phyloP scores from a whole-genome alignment of 371 early-diverging fungal genomes.

The Cokeromyces recurvatus region DNA sequence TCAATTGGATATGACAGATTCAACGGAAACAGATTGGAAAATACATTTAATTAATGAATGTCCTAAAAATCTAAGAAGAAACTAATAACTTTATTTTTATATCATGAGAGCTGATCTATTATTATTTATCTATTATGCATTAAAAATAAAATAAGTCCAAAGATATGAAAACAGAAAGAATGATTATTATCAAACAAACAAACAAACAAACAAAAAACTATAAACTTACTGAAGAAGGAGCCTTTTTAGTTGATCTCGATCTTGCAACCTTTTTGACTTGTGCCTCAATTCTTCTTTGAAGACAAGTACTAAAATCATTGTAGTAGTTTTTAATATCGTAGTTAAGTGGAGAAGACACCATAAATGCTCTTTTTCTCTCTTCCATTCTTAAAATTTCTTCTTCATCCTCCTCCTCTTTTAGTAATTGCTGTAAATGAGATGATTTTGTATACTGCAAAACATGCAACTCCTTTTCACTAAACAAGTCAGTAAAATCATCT shows the following conservation, averaged over 20 bases:
- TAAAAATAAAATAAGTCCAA: too few relatives aligned
- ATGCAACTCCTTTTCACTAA: not conserved
- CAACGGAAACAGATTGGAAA: conserved; percentile 64
- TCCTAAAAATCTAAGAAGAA: conserved; percentile 22
- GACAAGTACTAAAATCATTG: conserved; percentile 14
- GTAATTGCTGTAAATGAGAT: not conserved
- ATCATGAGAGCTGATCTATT: conserved; percentile 11
- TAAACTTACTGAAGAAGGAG: conserved; percentile 6
- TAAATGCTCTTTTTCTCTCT: too few relatives aligned
- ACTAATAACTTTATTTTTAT: not conserved
- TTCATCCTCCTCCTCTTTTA: not conserved
- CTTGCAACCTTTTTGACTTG: conserved; percentile 16
- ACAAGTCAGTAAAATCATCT: too few relatives aligned
- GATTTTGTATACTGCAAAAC: too few relatives aligned
- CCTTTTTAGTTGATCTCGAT: conserved; percentile 13
- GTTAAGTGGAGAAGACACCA: too few relatives aligned
- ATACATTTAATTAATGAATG: conserved; percentile 58
- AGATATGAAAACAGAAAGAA: not conserved
- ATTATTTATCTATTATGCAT: not conserved
- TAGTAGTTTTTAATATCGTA: too few relatives aligned
- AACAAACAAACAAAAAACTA: too few relatives aligned
- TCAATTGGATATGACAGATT: conserved; percentile 48
- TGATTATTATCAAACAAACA: not conserved
- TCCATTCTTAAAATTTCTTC: too few relatives aligned
- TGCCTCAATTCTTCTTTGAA: conserved; percentile 20